Percentiles rank a stretch among this genome's conserved stretches.
These are phyloP conservation scores for Rhizophora apiculata DNA, from an alignment of 345 rosid species.

Conservation along the genomic window DNA sequence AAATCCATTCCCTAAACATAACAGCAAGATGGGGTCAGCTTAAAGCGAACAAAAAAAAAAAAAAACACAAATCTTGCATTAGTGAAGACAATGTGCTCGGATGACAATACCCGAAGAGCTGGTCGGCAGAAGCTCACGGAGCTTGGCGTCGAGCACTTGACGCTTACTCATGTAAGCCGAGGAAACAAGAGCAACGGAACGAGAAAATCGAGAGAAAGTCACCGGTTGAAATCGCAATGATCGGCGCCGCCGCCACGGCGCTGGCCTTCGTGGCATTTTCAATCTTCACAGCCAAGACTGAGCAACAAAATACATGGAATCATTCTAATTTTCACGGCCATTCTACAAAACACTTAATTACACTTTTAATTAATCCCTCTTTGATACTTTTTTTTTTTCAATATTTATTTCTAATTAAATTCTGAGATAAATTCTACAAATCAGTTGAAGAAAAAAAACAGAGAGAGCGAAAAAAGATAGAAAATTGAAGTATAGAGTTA, in stretches of 20 bases:
- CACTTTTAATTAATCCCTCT: no score
- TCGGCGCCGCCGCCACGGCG: slow-evolving; percentile 34
- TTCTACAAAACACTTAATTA: no score
- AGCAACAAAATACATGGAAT: no score
- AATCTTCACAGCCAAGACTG: not conserved
- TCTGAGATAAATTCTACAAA: no score
- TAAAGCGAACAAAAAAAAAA: not conserved
- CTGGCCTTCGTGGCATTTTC: slow-evolving; percentile 28
- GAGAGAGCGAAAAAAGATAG: no score
- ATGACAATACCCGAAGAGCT: slow-evolving; percentile 29
- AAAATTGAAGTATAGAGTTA: no score
- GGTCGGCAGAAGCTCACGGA: slow-evolving; percentile 17
- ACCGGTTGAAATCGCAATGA: slow-evolving; percentile 39
- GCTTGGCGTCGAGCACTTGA: slow-evolving; percentile 21
- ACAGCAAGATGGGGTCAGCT: not conserved
- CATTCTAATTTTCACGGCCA: no score
- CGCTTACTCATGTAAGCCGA: slow-evolving; percentile 30
- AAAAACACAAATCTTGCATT: not conserved
- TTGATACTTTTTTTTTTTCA: no score
- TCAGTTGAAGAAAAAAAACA: no score
- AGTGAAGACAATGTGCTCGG: not conserved
- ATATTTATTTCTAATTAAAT: no score
- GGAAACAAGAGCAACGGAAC: slow-evolving; percentile 51
- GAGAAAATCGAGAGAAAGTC: slow-evolving; percentile 68
- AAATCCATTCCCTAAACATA: slow-evolving; percentile 28